phyloP scores from a whole-genome alignment of 2,329 filamentous ascomycete species.

The Triangularia verruculosa region DNA sequence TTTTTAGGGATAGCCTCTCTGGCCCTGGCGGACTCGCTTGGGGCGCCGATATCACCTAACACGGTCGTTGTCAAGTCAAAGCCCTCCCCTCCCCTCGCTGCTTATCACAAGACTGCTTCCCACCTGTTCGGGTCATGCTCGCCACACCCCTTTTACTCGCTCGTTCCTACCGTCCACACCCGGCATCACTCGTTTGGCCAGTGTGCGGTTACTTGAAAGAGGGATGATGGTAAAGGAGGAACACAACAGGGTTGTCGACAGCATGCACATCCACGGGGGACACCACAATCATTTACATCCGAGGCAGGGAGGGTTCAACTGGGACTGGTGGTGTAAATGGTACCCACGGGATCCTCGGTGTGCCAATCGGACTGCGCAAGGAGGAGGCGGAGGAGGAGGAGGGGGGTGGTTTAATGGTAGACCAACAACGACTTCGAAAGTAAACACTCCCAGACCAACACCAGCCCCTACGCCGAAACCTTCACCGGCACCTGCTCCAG shows the following conservation, averaged over 20 bases:
- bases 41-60: neutral
- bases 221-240: neutral
- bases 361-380: neutral
- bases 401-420: neutral
- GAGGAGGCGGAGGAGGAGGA: neutral
- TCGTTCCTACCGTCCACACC: neutral
- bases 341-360: neutral
- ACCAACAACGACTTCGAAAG: neutral
- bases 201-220: neutral
- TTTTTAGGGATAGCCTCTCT: neutral
- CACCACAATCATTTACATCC: neutral
- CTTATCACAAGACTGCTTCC: neutral
- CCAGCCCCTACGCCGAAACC: neutral
- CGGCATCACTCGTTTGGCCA: neutral
- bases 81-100: neutral
- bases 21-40: neutral
- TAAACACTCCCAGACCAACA: neutral
- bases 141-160: neutral
- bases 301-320: neutral
- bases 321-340: neutral
- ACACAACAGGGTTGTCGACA: neutral
- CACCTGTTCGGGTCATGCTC: neutral
- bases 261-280: neutral
- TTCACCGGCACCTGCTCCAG: neutral
- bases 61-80: neutral